phyloP scores from a whole-genome alignment of 1,139 yeast species.

The Arxiozyma heterogenica region DNA sequence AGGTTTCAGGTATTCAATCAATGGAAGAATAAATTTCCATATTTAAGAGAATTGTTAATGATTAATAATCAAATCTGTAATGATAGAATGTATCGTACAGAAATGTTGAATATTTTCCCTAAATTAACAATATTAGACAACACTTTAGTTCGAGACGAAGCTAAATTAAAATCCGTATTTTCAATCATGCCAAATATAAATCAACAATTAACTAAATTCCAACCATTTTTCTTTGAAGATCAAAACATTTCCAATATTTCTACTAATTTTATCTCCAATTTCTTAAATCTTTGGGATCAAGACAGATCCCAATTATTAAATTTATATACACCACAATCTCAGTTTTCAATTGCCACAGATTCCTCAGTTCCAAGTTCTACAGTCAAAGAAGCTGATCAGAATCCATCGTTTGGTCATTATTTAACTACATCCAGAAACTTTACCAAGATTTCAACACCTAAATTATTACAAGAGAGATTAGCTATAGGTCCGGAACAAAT shows the following conservation, averaged over 20 bases:
- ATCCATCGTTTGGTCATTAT: slow-evolving; percentile 54
- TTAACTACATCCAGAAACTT: slow-evolving; percentile 69
- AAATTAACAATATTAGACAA: slow-evolving; percentile 73
- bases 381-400: slow-evolving; percentile 35
- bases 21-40: slow-evolving; percentile 71
- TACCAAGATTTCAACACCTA: slow-evolving; percentile 54
- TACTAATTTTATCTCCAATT: slow-evolving; percentile 67
- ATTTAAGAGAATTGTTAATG: slow-evolving; percentile 66
- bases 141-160: slow-evolving; percentile 64
- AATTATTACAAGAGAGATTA: slow-evolving; percentile 48
- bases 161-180: slow-evolving; percentile 44
- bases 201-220: slow-evolving; percentile 36
- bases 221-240: slow-evolving; percentile 71
- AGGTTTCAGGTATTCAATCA: slow-evolving; percentile 54
- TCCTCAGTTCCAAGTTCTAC: slow-evolving; percentile 39
- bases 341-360: slow-evolving; percentile 62
- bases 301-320: slow-evolving; percentile 64
- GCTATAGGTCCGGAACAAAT: slow-evolving; percentile 69
- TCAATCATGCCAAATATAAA: slow-evolving; percentile 26
- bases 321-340: slow-evolving; percentile 75
- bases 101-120: slow-evolving; percentile 67
- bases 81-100: slow-evolving; percentile 47
- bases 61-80: slow-evolving; percentile 64
- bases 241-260: slow-evolving; percentile 63
- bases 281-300: slow-evolving; percentile 68